Percentiles rank a stretch among this genome's conserved stretches.
phyloP scores from a whole-genome alignment of 2,329 filamentous ascomycete genomes.

The Knufia fluminis region DNA sequence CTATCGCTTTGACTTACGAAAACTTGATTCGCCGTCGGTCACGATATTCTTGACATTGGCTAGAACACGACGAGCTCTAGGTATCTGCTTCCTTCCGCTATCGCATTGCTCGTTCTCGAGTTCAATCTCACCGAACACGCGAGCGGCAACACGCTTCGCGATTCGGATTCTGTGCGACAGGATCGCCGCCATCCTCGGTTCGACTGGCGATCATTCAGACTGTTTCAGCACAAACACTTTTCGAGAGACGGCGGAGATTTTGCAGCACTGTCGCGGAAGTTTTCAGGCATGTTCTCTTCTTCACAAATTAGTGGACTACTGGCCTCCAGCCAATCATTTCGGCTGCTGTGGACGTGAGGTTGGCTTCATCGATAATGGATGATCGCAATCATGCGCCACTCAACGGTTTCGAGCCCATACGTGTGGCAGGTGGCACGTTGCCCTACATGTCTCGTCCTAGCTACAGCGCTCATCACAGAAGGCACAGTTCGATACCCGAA shows the following conservation, averaged over 20 bases:
- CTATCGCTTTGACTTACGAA: too few species aligned
- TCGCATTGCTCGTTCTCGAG: not conserved
- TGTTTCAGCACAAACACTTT: not conserved
- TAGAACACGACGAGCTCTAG: not conserved
- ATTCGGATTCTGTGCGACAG: not conserved
- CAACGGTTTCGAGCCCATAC: not conserved
- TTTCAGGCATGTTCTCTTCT: not conserved
- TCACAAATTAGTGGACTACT: not conserved
- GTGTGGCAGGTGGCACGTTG: not conserved
- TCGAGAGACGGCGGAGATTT: not conserved
- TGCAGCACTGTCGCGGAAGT: not conserved
- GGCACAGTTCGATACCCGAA: constrained; percentile 3
- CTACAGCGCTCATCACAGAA: not conserved
- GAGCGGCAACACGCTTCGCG: not conserved
- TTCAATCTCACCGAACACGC: not conserved
- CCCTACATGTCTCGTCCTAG: not conserved
- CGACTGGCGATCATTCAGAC: not conserved
- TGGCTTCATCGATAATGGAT: not conserved
- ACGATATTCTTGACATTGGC: too few species aligned
- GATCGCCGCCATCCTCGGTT: not conserved
- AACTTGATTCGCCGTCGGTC: too few species aligned
- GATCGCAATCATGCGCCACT: not conserved
- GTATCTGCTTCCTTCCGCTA: not conserved
- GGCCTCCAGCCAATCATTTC: not conserved
- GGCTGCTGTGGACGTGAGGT: not conserved